phyloP scores from a whole-genome alignment of 192 early-diverging fungal genomes.

The Piromyces sp. region DNA sequence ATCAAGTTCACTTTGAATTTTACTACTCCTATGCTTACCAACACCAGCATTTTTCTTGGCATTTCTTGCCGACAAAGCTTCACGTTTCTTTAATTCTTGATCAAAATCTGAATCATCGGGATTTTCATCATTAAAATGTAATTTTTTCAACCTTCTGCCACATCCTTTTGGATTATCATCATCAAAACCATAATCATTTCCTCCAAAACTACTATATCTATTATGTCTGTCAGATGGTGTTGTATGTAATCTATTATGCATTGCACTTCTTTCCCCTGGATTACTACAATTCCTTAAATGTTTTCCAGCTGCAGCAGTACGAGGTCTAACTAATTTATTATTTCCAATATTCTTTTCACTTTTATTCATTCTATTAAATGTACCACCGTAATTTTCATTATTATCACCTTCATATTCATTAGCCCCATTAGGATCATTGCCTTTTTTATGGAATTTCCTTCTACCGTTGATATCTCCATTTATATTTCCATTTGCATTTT shows the following conservation, averaged over 20 bases:
- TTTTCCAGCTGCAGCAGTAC: no score
- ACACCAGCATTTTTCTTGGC: no score
- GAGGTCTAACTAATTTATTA: no score
- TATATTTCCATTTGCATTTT: no score
- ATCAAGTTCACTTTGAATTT: background rate
- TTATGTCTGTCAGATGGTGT: background rate
- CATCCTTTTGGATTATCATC: background rate
- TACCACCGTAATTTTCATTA: no score
- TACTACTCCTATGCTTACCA: background rate
- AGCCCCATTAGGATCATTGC: no score
- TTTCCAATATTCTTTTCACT: background rate
- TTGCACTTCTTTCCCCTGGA: no score
- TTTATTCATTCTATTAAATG: background rate
- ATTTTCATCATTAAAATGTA: background rate
- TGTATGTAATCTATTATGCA: no score
- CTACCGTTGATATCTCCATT: no score
- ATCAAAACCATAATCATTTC: background rate
- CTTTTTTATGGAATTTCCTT: no score
- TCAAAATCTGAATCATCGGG: background rate
- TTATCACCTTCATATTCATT: background rate
- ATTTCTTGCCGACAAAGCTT: background rate
- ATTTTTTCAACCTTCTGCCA: no score
- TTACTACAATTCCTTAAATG: no score
- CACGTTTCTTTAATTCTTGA: background rate
- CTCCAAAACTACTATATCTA: background rate